Conservation (phyloP, 495 filamentous ascomycete genomes). For the Mytilinidion resinicola region DNA sequence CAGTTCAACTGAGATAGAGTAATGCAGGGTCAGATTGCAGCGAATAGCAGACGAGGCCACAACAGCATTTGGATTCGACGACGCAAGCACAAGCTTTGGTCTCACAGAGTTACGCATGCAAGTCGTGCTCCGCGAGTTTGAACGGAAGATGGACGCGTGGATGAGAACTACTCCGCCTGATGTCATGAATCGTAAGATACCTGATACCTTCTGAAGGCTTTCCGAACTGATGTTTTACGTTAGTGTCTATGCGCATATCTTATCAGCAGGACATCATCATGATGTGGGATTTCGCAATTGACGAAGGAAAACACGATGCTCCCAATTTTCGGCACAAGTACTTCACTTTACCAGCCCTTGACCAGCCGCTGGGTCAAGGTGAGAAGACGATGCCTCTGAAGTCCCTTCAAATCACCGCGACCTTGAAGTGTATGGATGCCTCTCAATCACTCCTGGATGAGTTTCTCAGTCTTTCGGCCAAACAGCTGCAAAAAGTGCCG, state of each 20-base stretch:
- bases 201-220: neutral
- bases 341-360: slow-evolving; percentile 43
- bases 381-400: slow-evolving; percentile 33
- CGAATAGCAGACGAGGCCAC: slow-evolving; percentile 47
- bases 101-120: slow-evolving; percentile 46
- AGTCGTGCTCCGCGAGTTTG: slow-evolving; percentile 46
- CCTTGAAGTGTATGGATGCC: slow-evolving; percentile 45
- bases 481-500: slow-evolving; percentile 41
- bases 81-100: slow-evolving; percentile 41
- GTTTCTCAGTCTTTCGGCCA: slow-evolving; percentile 39
- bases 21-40: slow-evolving; percentile 38
- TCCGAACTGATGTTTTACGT: neutral
- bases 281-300: slow-evolving; percentile 28
- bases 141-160: slow-evolving; percentile 46
- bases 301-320: slow-evolving; percentile 23
- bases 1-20: too few species aligned
- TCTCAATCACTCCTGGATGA: slow-evolving; percentile 46
- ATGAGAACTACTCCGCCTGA: slow-evolving; percentile 38
- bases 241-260: slow-evolving; percentile 1
- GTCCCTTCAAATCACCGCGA: slow-evolving; percentile 45
- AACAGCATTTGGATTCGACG: slow-evolving; percentile 47
- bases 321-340: slow-evolving; percentile 27
- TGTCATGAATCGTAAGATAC: slow-evolving; percentile 30
- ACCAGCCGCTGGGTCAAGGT: slow-evolving; percentile 31
- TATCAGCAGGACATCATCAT: slow-evolving; percentile 19